phyloP scores from a whole-genome alignment of 257 asterid genomes.

The Linaria vulgaris region DNA sequence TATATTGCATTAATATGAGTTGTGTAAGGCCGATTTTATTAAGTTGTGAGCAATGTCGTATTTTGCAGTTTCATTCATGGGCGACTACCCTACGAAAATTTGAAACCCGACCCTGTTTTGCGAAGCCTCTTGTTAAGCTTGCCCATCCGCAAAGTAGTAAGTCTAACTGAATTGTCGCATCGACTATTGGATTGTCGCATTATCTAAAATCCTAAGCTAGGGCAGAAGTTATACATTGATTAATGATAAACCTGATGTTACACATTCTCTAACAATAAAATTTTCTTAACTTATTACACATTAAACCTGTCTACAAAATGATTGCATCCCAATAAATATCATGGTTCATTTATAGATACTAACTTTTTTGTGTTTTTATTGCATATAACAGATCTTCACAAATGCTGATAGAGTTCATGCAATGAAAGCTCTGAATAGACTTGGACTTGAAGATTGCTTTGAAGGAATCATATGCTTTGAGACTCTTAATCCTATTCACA shows the following conservation, averaged over 20 bases:
- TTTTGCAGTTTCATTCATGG: conserved; percentile 87
- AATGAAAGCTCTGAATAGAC: conserved; percentile 53
- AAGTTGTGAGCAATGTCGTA: neutral
- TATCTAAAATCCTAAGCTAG: no score
- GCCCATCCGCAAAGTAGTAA: conserved; percentile 84
- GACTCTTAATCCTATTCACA: conserved; percentile 79
- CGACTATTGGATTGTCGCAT: no score
- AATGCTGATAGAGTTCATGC: conserved; percentile 92
- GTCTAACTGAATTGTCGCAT: conserved; percentile 19
- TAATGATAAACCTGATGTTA: no score
- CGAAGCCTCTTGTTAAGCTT: conserved; percentile 72
- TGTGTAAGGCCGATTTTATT: conserved; percentile 6
- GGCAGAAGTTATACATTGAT: no score
- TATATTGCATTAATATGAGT: neutral
- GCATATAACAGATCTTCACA: conserved; percentile 67
- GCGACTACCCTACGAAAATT: conserved; percentile 86
- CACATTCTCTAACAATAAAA: no score
- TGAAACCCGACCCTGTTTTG: conserved; percentile 83
- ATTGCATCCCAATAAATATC: no score
- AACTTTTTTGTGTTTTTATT: neutral
- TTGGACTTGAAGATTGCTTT: conserved; percentile 86
- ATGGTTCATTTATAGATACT: neutral
- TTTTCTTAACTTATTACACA: no score
- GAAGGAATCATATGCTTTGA: conserved; percentile 95
- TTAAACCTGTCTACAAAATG: no score